Evolutionary conservation across 208 protist species (phyloP), one percentile per base, ranked within the genome.

Genomic region (Leptomonas pyrrhocoris): DNA sequence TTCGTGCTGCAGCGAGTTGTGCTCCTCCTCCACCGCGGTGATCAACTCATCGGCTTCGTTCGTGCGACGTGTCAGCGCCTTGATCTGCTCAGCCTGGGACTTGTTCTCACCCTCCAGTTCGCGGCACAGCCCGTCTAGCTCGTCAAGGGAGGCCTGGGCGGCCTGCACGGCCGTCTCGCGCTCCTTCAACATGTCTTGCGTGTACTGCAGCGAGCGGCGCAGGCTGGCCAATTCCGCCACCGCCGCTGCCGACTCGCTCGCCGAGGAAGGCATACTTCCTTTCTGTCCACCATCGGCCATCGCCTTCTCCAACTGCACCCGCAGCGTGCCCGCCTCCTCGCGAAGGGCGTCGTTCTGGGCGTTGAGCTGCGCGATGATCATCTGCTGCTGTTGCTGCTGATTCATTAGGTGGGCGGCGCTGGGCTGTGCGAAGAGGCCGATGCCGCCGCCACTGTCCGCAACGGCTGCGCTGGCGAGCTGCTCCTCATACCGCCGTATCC

Each of bases 31-130:
- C 30, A 77, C 68, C 16, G 78, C 78, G 28, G 78, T 66, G 48
- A 89, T 68, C 60, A 83, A 60, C 25, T 73, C 80, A 46, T 79
- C 73, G 9, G 80, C 67, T 43, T 88, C 83, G 34, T 63, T 54
- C 15, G 68, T 81, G 57, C 65, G 73, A n/a, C 9, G 19, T 13
- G 85, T 30, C 2, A 91, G 78, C 25, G 69, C 51, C 43, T 86
- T 81, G n/a, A 86, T 73, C 18, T 36, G 48, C 12, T 75, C 53
- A 16, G 61, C 62, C 30, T 88, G 73, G 1, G 62, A 23, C 31
- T 70, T 66, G 70, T 81, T 86, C 46, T 90, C 86, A n/a, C 63
- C 58, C 60, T 94, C 89, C 31, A 94, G 57, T 59, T 89, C 84
- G 9, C 69, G 77, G 57, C 85, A 88, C 21, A 91, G 59, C 15